Evolutionary conservation across 768 basidiomycete genomes (phyloP).

Genomic region (Cubamyces sp.): DNA sequence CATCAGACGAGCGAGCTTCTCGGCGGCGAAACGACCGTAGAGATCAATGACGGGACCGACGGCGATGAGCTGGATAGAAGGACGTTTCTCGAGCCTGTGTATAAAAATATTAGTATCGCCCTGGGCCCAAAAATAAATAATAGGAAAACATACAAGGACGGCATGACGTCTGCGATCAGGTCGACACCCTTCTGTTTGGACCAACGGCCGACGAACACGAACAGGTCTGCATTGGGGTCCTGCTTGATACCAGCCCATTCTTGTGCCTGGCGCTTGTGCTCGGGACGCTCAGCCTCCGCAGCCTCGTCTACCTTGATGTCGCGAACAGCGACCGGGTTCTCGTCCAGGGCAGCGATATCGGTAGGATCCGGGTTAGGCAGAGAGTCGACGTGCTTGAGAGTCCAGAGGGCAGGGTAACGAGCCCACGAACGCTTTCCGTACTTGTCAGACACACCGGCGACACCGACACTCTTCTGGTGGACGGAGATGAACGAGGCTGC

Average conservation of each 20-base stretch:
- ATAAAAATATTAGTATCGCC: constrained; percentile 7
- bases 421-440: constrained; percentile 98
- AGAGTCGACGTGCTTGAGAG: constrained; percentile 92
- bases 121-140: constrained; percentile 13
- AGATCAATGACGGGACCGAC: constrained; percentile 96
- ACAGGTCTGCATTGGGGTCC: constrained; percentile 86
- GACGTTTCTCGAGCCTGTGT: constrained; percentile 77
- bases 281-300: constrained; percentile 90
- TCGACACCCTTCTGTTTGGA: constrained; percentile 99
- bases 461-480: constrained; percentile 92
- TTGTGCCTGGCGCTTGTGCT: constrained; percentile 88
- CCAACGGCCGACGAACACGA: constrained; percentile 98
- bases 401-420: constrained; percentile 95
- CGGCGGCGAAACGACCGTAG: constrained; percentile 93
- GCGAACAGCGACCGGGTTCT: constrained; percentile 68
- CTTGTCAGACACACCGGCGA: constrained; percentile 97
- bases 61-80: constrained; percentile 83
- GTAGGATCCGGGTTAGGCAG: constrained; percentile 94
- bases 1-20: constrained; percentile 92
- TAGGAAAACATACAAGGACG: constrained; percentile 62
- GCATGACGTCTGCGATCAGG: constrained; percentile 95
- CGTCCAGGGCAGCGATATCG: constrained; percentile 92
- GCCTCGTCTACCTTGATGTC: constrained; percentile 78
- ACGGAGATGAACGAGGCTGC: constrained; percentile 90
- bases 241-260: constrained; percentile 95